These are phyloP conservation scores for Pugionium dolabratum DNA, from an alignment of 345 rosid genomes.

Conservation along the genomic window DNA sequence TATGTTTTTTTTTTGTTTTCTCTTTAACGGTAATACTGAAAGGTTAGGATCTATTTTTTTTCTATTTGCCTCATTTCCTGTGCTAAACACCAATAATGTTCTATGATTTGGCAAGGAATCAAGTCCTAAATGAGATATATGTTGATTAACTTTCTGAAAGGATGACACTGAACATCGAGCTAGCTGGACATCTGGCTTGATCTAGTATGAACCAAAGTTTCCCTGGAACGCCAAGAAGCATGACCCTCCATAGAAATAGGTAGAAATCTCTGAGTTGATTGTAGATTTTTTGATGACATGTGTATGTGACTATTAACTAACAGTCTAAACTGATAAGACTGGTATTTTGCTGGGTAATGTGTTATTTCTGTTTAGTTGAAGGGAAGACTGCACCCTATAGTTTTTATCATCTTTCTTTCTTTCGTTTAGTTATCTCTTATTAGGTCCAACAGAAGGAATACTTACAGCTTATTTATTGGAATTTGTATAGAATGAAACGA, in stretches of 20 bases:
- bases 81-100: conserved; percentile 24
- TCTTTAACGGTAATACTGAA: background rate
- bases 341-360: conserved; percentile 9
- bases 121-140: conserved; percentile 18
- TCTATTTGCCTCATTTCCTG: background rate
- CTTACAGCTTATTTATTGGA: conserved; percentile 16
- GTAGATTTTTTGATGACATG: conserved; percentile 24
- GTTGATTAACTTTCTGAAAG: conserved; percentile 34
- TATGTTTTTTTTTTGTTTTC: background rate
- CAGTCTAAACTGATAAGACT: conserved; percentile 16
- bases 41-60: background rate
- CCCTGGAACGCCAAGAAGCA: conserved; percentile 37
- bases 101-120: conserved; percentile 30
- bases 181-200: conserved; percentile 38
- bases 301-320: background rate
- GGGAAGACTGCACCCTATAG: background rate
- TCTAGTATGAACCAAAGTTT: conserved; percentile 32
- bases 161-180: conserved; percentile 29
- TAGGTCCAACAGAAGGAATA: conserved; percentile 19
- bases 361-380: conserved; percentile 10
- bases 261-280: conserved; percentile 31
- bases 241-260: conserved; percentile 41
- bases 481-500: conserved; percentile 60
- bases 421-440: background rate
- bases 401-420: background rate